phyloP scores from a whole-genome alignment of 2,329 filamentous ascomycete genomes.

The Ophiocordyceps robertsii region DNA sequence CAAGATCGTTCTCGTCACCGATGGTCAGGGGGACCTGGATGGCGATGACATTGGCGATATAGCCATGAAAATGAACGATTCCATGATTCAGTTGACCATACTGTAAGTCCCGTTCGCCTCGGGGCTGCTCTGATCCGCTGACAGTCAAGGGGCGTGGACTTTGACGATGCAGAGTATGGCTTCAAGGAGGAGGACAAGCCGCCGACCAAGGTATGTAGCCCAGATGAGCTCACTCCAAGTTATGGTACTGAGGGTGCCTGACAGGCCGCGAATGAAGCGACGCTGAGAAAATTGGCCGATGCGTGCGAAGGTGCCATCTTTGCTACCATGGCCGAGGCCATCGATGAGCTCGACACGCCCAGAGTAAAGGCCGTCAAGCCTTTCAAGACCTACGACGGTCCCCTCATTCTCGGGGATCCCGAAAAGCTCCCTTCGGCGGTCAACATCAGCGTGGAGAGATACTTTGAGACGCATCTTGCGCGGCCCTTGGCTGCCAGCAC shows the following conservation, averaged over 20 bases:
- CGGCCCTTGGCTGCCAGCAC: constrained; percentile 63
- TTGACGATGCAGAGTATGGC: constrained; percentile 81
- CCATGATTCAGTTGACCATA: constrained; percentile 64
- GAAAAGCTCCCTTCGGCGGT: constrained; percentile 61
- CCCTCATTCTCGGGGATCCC: constrained; percentile 66
- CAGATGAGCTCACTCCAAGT: neutral
- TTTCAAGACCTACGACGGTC: constrained; percentile 66
- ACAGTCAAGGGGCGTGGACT: constrained; percentile 63
- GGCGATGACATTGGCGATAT: constrained; percentile 59
- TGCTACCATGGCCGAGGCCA: constrained; percentile 77
- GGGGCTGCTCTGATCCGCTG: constrained; percentile 4
- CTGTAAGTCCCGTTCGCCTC: constrained; percentile 41
- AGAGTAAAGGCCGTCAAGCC: constrained; percentile 63
- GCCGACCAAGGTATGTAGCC: constrained; percentile 42
- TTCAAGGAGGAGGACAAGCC: constrained; percentile 86
- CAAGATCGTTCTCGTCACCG: constrained; percentile 74
- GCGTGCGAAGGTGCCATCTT: constrained; percentile 55
- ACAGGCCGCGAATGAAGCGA: constrained; percentile 51
- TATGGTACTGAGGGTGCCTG: neutral
- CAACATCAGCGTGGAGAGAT: constrained; percentile 78
- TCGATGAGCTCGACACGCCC: constrained; percentile 66
- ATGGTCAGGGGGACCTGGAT: constrained; percentile 63
- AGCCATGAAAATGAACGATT: constrained; percentile 57
- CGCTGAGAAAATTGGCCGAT: constrained; percentile 51
- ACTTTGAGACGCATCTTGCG: constrained; percentile 72